Evolutionary conservation across 495 filamentous ascomycete genomes (phyloP), one percentile per base, ranked within the genome.

Genomic region (Trichocladium uniseriatum): DNA sequence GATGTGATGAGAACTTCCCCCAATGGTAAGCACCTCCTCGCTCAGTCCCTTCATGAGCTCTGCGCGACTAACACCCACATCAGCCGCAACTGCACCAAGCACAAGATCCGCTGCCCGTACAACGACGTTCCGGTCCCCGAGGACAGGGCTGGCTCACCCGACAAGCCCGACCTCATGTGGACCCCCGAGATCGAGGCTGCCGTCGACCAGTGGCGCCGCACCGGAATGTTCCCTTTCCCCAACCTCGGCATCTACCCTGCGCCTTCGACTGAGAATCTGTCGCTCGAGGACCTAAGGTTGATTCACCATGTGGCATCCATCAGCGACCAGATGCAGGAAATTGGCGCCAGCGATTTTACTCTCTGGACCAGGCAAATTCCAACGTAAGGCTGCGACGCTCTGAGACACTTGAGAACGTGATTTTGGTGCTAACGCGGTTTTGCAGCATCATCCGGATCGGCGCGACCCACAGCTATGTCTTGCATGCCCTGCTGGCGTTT

Each of bases 41-140:
- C n/a, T 7, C 22, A 10, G 20, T 5, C 16, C 45, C 35, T 27
- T 31, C 34, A 29, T 29, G 3, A 37, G 34, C 13, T 44, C 45
- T 15, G 35, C 35, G 14, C 43, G 9, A 36, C 69, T 75, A 47
- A 74, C 57, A 29, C 32, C 34, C 1, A n/a, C 45, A 24, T 11
- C 57, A 97, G 91, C 71, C 87, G 87, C 53, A 97, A 97, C 69
- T 98, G 92, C 69, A 95, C 91, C 45, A 97, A 97, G 66, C 92
- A 98, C 67, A 94, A 95, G 71, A 91, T 94, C 57, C 83, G 89
- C 61, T 98, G 92, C 68, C 91, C 94, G 57, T 98, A 97, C 68
- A 91, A 94, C 77, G 89, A 96, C 60, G 78, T 79, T 49, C 71
- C 79, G 24, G 71, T 77, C 20, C 74, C 81, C 55, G 79, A 82